A percentile compares a stretch with the other conserved stretches of the same genome.
These are phyloP conservation scores for Schoenoplectus triqueter DNA, from an alignment of 202 grass and related monocot genomes.

Conservation along the genomic window DNA sequence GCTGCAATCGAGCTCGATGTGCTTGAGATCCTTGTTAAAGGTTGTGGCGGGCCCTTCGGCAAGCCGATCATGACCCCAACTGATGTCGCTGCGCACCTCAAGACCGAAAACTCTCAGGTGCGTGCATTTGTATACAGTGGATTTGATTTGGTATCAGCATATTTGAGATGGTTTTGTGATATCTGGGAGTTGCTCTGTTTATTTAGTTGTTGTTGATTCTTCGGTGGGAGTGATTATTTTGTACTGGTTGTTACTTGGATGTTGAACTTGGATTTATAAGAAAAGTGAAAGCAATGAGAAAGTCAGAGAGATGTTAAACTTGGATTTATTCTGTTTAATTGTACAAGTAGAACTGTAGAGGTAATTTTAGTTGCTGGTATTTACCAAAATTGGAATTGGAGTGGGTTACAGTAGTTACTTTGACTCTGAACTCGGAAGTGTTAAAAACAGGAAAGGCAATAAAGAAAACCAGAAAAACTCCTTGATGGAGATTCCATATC, in stretches of 20 bases:
- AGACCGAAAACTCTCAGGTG: slow-evolving; percentile 45
- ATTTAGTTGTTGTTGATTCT: not conserved
- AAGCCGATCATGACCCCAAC: slow-evolving; percentile 41
- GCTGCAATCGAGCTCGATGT: slow-evolving; percentile 68
- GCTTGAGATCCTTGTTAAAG: slow-evolving; percentile 52
- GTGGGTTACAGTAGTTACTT: not conserved
- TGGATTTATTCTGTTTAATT: not conserved
- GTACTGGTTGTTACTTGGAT: not conserved
- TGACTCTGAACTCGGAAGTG: slow-evolving; percentile 1
- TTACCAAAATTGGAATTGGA: not conserved
- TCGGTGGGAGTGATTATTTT: not conserved
- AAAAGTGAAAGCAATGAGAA: not conserved
- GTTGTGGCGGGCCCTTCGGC: slow-evolving; percentile 12
- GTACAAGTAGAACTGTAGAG: not conserved
- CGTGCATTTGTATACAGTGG: not conserved
- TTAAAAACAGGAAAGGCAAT: not conserved
- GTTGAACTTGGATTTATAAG: not conserved
- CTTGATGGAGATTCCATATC: not conserved
- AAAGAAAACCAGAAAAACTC: slow-evolving; percentile 2
- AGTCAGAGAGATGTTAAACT: not conserved
- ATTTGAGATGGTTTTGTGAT: not conserved
- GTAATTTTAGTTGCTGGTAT: not conserved
- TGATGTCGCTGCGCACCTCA: slow-evolving; percentile 62
- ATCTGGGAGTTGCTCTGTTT: not conserved
- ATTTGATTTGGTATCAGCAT: not conserved